phyloP scores from a whole-genome alignment of 2,329 filamentous ascomycete genomes.

The Diaporthe australafricana region DNA sequence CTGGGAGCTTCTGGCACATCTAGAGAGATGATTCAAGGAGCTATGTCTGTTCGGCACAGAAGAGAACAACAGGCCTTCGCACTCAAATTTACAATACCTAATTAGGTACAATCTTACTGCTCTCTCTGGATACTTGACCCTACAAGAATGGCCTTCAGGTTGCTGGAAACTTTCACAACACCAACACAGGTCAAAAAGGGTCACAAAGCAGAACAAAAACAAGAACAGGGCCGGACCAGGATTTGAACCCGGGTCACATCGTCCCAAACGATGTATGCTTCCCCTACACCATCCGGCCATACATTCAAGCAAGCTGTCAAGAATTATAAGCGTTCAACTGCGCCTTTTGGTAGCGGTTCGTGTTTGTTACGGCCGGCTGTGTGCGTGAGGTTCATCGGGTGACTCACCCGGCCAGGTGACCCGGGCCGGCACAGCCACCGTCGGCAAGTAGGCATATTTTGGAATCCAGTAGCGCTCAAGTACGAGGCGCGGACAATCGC shows the following conservation, averaged over 20 bases:
- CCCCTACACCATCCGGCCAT: slow-evolving; percentile 25
- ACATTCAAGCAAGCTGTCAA: no score
- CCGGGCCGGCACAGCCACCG: not conserved
- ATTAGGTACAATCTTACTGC: no score
- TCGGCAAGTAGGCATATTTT: no score
- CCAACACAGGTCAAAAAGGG: not conserved
- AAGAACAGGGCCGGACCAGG: slow-evolving; percentile 8
- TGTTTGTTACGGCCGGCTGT: not conserved
- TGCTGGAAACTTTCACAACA: rapidly evolving
- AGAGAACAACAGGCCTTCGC: no score
- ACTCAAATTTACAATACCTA: no score
- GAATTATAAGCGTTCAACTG: not conserved
- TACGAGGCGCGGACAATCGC: not conserved
- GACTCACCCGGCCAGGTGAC: slow-evolving; percentile 9
- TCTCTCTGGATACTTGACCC: no score
- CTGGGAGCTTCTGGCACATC: no score
- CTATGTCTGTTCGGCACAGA: no score
- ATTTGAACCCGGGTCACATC: slow-evolving; percentile 26
- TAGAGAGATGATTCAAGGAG: no score
- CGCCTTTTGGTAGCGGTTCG: not conserved
- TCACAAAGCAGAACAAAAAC: not conserved
- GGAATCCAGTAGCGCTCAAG: not conserved
- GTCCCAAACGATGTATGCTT: slow-evolving; percentile 26
- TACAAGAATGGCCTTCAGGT: not conserved
- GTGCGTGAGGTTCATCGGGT: not conserved